These are phyloP conservation scores for Cryptococcus sp. DNA, from an alignment of 1,284 basidiomycete species.

Conservation along the genomic window DNA sequence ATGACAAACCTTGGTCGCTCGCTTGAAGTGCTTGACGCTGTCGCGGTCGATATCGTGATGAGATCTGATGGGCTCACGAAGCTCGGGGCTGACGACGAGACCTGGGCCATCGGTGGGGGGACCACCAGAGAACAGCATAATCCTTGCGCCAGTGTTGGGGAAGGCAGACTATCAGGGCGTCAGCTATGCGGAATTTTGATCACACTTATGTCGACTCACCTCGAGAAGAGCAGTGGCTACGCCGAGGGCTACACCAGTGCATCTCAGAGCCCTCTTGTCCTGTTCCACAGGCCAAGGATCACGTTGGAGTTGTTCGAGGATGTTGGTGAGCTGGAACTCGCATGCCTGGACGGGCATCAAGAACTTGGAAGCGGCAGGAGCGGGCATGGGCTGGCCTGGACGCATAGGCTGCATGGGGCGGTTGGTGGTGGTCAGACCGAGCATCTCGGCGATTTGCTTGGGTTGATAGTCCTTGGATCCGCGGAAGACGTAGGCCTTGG, in stretches of 20 bases:
- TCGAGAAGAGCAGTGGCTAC: conserved; percentile 95
- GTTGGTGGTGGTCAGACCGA: conserved; percentile 70
- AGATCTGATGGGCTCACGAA: conserved; percentile 96
- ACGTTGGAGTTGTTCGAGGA: conserved; percentile 83
- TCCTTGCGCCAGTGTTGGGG: conserved; percentile 91
- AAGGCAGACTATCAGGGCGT: conserved; percentile 68
- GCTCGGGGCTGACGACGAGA: conserved; percentile 92
- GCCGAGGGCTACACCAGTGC: conserved; percentile 91
- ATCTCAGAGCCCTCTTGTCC: conserved; percentile 92
- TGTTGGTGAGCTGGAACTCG: conserved; percentile 95
- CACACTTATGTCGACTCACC: conserved; percentile 53
- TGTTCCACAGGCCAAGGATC: conserved; percentile 98
- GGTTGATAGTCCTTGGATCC: conserved; percentile 97
- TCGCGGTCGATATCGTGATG: conserved; percentile 99
- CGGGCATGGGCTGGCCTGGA: conserved; percentile 77
- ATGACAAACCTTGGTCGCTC: conserved; percentile 78
- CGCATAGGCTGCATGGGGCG: conserved; percentile 57
- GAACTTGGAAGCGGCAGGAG: conserved; percentile 86
- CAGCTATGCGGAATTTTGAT: neutral
- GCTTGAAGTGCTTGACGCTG: conserved; percentile 96
- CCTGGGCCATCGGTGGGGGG: conserved; percentile 97
- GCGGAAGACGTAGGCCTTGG: conserved; percentile 98
- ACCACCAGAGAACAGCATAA: conserved; percentile 96
- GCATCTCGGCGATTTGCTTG: conserved; percentile 99
- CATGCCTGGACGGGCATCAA: conserved; percentile 88